Evolutionary conservation across 2,329 filamentous ascomycete genomes (phyloP), one percentile per base, ranked within the genome.

Genomic region (Leptodontidium sp.): DNA sequence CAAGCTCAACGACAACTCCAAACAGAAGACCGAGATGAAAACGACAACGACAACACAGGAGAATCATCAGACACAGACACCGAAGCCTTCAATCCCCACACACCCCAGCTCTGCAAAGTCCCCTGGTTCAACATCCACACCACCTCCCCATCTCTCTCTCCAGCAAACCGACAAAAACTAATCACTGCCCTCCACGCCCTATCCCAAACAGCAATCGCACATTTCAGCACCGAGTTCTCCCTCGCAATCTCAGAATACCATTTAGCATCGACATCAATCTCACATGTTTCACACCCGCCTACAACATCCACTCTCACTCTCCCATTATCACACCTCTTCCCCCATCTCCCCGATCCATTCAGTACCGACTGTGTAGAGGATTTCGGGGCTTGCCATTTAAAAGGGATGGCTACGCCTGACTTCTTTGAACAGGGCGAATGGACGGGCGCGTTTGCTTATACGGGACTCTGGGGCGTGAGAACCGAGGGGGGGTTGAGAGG

Each of bases 381-480:
- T 15, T 24, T 40, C 15, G 53, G 53, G 17, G 21, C 2, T 4
- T 14, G 29, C 7, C 53, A 58, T 40, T 8, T 53, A 14, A 15
- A 14, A 14, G 3, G 5, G 4, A 53, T 53, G 50, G 50, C 50
- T 3, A 53, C 50, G 15, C 11, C 14, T 14, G 11, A 53, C 1
- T 53, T 53, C 24, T 53, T 53, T 17, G 50, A 53, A 17, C 24
- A 32, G 4, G 24, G 50, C 1, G 50, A 53, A 15, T 53, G 50
- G 50, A 53, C 50, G 11, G 50, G 50, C 8, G 24, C 50, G 50
- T 53, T 29, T 53, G 50, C 50, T 32, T 53, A 53, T 32, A 53
- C 50, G 24, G 50, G 50, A 2, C 24, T 32, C 29, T 53, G 50
- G 50, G 50, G 24, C 24, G 50, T 53, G 50, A 52, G 24, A 29